These are phyloP conservation scores for Flaveria brownii DNA, from an alignment of 129 eudicot species.

Conservation along the genomic window DNA sequence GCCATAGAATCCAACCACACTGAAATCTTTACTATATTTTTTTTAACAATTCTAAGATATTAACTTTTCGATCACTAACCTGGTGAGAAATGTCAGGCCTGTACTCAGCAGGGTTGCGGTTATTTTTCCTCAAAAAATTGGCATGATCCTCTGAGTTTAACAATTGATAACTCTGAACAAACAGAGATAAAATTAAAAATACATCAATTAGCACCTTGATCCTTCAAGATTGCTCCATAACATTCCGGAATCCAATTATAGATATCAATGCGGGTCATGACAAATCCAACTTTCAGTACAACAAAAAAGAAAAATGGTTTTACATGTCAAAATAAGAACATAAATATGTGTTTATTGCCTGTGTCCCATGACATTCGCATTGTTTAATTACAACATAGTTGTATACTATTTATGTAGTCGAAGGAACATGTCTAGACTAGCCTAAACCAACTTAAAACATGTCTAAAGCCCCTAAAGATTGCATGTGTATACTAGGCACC, in stretches of 20 bases:
- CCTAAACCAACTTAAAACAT: no score
- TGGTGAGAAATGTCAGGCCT: constrained; percentile 98
- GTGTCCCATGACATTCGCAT: not conserved
- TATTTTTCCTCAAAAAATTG: constrained; percentile 62
- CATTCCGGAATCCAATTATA: not conserved
- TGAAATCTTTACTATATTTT: not conserved
- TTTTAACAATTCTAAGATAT: not conserved
- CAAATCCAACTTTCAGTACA: not conserved
- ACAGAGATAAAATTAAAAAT: not conserved
- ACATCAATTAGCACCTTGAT: constrained; percentile 3
- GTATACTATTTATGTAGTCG: not conserved
- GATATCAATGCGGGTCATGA: not conserved
- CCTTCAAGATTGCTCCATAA: not conserved
- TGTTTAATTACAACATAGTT: not conserved
- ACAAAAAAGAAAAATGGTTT: not conserved
- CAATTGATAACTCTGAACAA: constrained; percentile 73
- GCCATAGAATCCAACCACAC: not conserved
- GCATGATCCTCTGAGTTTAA: constrained; percentile 91
- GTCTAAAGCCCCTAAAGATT: no score
- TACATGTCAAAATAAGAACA: not conserved
- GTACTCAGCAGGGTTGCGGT: constrained; percentile 77
- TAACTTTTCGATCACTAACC: constrained; percentile 44
- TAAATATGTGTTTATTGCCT: not conserved
- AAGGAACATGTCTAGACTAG: no score
- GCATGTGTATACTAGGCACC: no score